Conservation (phyloP, 1,139 yeast species). For the Petasospora rhodanensis region DNA sequence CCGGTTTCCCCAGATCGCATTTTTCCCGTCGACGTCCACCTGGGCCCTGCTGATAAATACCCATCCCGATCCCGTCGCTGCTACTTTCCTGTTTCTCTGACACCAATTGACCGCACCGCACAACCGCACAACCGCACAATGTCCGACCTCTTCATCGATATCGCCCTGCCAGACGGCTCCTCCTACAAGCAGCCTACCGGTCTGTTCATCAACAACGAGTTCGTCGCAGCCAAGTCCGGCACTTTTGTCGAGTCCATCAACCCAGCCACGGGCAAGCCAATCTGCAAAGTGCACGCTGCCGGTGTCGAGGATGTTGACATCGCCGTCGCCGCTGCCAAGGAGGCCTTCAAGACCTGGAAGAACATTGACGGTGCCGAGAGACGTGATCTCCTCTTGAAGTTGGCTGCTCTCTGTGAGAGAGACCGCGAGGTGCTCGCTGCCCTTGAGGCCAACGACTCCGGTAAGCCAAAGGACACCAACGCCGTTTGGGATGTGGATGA, state of each 20-base stretch:
- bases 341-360: slow-evolving; percentile 60
- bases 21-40: no score
- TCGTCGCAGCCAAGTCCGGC: slow-evolving; percentile 42
- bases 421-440: slow-evolving; percentile 48
- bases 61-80: no score
- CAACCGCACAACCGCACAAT: no score
- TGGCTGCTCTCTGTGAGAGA: slow-evolving; percentile 48
- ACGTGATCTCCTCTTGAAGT: slow-evolving; percentile 42
- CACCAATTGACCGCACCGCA: no score
- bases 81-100: no score
- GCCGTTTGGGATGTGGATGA: slow-evolving; percentile 58
- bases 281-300: slow-evolving; percentile 65
- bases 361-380: slow-evolving; percentile 44
- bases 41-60: no score
- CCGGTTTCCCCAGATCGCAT: no score
- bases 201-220: slow-evolving; percentile 59
- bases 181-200: slow-evolving; percentile 51
- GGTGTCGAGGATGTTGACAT: slow-evolving; percentile 63
- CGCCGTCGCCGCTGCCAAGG: slow-evolving; percentile 72
- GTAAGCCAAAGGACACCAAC: slow-evolving; percentile 53
- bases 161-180: slow-evolving; percentile 20
- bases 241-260: slow-evolving; percentile 50
- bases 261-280: slow-evolving; percentile 65
- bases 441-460: slow-evolving; percentile 61
- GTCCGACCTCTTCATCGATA: slow-evolving; percentile 19